Conservation (phyloP, 768 basidiomycete genomes). For the Kwoniella dejecticola region DNA sequence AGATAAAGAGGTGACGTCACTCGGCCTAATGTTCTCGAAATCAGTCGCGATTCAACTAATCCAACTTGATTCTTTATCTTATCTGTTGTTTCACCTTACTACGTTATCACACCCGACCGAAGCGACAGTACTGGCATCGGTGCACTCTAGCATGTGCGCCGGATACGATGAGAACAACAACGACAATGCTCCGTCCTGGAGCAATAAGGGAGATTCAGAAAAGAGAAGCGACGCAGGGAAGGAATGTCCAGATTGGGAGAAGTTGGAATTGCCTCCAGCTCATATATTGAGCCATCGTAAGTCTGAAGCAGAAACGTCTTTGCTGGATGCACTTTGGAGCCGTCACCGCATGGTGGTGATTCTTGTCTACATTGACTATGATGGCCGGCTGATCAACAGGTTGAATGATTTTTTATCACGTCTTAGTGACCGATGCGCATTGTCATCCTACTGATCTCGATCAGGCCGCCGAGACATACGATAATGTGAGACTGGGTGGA, state of each 20-base stretch:
- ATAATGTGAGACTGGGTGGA: constrained; percentile 63
- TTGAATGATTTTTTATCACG: not conserved
- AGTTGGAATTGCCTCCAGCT: constrained; percentile 24
- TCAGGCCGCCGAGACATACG: constrained; percentile 61
- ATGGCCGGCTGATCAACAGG: too few species aligned
- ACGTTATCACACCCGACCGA: too few species aligned
- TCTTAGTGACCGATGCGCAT: constrained; percentile 73
- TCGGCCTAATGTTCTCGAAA: not conserved
- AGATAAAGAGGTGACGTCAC: constrained; percentile 19
- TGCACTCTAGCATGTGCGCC: too few species aligned
- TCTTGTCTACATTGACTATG: too few species aligned
- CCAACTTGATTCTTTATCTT: not conserved
- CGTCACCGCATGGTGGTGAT: too few species aligned
- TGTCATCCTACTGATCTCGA: constrained; percentile 86
- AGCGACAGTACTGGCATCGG: too few species aligned
- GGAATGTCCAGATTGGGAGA: constrained; percentile 37
- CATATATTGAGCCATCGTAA: constrained; percentile 30
- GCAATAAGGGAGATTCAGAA: not conserved
- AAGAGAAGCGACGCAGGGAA: not conserved
- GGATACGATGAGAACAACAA: too few species aligned
- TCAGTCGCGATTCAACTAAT: constrained; percentile 13
- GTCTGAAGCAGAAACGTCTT: too few species aligned
- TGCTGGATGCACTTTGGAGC: too few species aligned
- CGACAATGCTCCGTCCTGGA: not conserved
- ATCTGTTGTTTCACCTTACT: too few species aligned